Percentiles rank a stretch among this genome's conserved stretches.
These are phyloP conservation scores for Cucumis cinereus DNA, from an alignment of 306 rosid genomes.

Conservation along the genomic window DNA sequence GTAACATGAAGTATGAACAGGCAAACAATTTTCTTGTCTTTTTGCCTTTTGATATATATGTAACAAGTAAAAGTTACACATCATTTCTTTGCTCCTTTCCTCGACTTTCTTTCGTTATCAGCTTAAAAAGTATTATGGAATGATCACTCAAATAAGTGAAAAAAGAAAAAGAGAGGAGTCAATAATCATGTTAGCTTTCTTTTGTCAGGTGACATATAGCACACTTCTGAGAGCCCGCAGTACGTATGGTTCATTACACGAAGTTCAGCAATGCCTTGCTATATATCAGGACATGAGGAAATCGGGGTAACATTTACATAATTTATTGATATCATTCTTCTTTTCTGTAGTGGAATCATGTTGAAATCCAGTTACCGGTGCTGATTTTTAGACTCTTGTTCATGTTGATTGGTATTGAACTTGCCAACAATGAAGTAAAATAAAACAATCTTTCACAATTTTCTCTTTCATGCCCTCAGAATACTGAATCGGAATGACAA, in stretches of 20 bases:
- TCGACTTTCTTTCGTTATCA: background rate
- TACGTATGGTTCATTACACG: constrained; percentile 63
- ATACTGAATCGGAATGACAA: background rate
- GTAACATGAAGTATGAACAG: background rate
- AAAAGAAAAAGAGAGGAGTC: background rate
- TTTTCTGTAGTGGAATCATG: background rate
- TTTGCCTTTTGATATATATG: background rate
- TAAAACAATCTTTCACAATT: background rate
- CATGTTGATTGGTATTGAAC: background rate
- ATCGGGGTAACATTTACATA: constrained; percentile 46
- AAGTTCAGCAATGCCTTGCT: constrained; percentile 76
- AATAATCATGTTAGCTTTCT: background rate
- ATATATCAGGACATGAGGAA: constrained; percentile 87
- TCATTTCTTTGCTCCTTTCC: background rate
- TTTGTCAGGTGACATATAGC: constrained; percentile 67
- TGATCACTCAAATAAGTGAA: constrained; percentile 1
- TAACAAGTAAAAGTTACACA: background rate
- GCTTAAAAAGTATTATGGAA: background rate
- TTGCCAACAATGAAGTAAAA: background rate
- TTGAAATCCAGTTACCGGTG: background rate
- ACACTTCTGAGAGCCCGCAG: constrained; percentile 72
- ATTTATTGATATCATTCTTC: background rate
- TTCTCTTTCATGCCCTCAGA: background rate
- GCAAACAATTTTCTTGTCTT: background rate
- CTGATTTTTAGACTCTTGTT: background rate